Evolutionary conservation across 371 early-diverging fungal genomes (phyloP).

Genomic region (Mortierella sp.): DNA sequence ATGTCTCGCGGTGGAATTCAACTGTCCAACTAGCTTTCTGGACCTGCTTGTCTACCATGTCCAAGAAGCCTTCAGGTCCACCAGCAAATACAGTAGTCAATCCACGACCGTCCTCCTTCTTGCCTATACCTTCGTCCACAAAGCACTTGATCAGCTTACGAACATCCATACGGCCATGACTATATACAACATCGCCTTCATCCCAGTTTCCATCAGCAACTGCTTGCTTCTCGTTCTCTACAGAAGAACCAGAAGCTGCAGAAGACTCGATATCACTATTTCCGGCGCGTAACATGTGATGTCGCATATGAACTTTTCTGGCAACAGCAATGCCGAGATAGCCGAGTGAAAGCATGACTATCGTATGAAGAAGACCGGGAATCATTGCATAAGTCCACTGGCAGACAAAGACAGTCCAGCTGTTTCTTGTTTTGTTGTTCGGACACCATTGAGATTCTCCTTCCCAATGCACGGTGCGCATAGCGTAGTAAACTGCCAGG

Average conservation of each 20-base stretch:
- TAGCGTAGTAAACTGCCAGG: constrained; percentile 31
- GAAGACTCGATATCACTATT: constrained; percentile 20
- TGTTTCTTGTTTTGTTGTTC: constrained; percentile 19
- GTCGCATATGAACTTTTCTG: constrained; percentile 24
- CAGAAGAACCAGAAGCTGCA: constrained; percentile 5
- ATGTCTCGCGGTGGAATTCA: constrained; percentile 53
- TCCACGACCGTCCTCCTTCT: constrained; percentile 28
- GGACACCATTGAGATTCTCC: constrained; percentile 30
- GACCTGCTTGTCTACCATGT: constrained; percentile 43
- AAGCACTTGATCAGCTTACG: constrained; percentile 28
- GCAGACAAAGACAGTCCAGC: constrained; percentile 44
- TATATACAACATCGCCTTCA: constrained; percentile 46
- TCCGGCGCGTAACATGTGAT: constrained; percentile 15
- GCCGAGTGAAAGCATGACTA: constrained; percentile 37
- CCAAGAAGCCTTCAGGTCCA: constrained; percentile 43
- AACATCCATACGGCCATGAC: constrained; percentile 43
- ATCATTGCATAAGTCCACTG: constrained; percentile 37
- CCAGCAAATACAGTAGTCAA: constrained; percentile 47
- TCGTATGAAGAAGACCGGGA: constrained; percentile 29
- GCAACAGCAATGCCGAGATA: constrained; percentile 27
- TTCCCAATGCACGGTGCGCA: constrained; percentile 37
- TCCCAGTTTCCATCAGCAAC: constrained; percentile 51
- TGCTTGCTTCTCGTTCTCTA: constrained; percentile 18
- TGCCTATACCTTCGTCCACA: constrained; percentile 33
- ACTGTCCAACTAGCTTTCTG: constrained; percentile 40